Conservation (phyloP, 306 rosid genomes). For the Cicer judaicum region DNA sequence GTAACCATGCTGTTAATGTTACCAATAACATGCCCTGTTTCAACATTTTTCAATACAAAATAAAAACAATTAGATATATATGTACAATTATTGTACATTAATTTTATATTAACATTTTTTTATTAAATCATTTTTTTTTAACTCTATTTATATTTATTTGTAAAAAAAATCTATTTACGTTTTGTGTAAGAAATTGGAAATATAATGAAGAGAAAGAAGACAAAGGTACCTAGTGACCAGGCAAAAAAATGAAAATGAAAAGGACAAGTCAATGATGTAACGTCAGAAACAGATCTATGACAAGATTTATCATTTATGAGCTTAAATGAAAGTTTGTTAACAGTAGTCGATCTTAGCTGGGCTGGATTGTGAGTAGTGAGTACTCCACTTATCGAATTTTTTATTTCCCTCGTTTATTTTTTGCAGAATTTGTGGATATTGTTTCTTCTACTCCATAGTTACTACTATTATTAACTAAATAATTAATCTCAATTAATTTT, state of each 20-base stretch:
- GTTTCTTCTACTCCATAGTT: neutral
- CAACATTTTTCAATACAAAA: conserved; percentile 8
- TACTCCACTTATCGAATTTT: neutral
- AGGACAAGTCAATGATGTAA: conserved; percentile 3
- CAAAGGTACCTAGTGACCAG: neutral
- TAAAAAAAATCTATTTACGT: too few relatives aligned
- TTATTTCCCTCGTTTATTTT: neutral
- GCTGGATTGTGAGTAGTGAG: neutral
- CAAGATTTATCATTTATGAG: neutral
- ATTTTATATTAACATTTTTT: too few relatives aligned
- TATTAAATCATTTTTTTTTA: too few relatives aligned
- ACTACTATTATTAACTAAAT: neutral
- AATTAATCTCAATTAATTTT: too few relatives aligned
- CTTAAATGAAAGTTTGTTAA: too few relatives aligned
- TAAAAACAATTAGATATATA: neutral
- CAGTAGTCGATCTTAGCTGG: too few relatives aligned
- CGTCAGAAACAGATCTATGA: neutral
- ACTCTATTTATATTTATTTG: too few relatives aligned
- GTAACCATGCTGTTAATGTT: conserved; percentile 72
- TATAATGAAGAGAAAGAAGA: neutral
- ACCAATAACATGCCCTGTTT: conserved; percentile 74
- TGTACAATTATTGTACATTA: too few relatives aligned
- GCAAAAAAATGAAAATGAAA: neutral
- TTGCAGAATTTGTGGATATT: neutral
- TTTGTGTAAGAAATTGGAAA: too few relatives aligned